Evolutionary conservation across 805 yeast species (phyloP).

Genomic region (Candida schatavii): DNA sequence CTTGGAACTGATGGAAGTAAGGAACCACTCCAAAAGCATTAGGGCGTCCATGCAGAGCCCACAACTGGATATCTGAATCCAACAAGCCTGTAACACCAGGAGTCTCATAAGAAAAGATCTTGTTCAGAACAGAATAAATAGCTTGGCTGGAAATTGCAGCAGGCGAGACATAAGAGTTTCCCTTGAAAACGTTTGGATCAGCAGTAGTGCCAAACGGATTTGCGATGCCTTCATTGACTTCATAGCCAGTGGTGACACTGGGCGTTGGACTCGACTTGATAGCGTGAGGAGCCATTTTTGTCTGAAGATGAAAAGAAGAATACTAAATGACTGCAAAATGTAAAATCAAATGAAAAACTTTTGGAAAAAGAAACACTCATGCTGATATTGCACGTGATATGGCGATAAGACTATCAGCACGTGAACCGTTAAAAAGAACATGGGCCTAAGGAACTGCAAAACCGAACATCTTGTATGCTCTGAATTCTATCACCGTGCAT

Average conservation of each 20-base stretch:
- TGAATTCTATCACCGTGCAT: no score
- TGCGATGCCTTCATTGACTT: constrained; percentile 1
- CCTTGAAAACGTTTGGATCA: constrained; percentile 51
- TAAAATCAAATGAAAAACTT: not conserved
- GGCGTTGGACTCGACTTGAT: constrained; percentile 5
- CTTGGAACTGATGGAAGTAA: constrained; percentile 57
- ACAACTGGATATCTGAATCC: constrained; percentile 56
- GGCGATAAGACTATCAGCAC: constrained; percentile 6
- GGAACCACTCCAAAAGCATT: constrained; percentile 63
- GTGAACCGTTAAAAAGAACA: not conserved
- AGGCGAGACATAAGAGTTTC: constrained; percentile 52
- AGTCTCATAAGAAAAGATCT: constrained; percentile 69
- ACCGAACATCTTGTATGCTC: no score
- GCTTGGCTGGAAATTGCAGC: constrained; percentile 53
- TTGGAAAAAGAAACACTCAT: not conserved
- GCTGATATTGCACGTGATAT: constrained; percentile 18
- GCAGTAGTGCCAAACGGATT: constrained; percentile 61
- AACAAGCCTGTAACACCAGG: constrained; percentile 59
- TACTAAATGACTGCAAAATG: not conserved
- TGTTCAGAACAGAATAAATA: constrained; percentile 47
- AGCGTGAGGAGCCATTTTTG: constrained; percentile 15
- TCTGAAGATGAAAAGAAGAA: not conserved
- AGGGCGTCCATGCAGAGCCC: constrained; percentile 52
- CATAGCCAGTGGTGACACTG: constrained; percentile 1
- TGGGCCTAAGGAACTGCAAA: not conserved